Base-by-base conservation (phyloP, 495 filamentous ascomycete genomes). In the Trichocladium uniseriatum region DNA sequence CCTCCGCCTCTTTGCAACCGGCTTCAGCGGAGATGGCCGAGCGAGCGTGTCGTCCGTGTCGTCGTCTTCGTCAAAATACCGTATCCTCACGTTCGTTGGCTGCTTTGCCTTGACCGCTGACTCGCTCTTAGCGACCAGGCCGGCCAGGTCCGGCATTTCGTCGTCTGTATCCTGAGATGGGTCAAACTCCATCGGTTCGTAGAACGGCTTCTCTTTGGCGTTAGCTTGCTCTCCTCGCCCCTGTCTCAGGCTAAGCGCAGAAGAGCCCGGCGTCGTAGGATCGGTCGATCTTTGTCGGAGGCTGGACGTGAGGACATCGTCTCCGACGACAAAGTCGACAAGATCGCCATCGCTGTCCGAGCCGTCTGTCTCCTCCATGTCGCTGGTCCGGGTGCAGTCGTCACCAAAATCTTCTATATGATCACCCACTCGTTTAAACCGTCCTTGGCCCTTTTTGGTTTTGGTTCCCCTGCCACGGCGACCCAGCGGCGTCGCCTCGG, bases 311-410 rank as follows among this genome's bases (percentile, higher is more conserved):
- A 63, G 53, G n/a, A 62, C 52, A 43, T 71, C 60, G 45, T 75
- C 71, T 35, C 52, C 65, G 5, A 75, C 66, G 29, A 76, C 56
- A 39, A 76, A 76, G 21, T 54, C 72, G 3, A 47, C 61, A 1
- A 76, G 56, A 41, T 76, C 73, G 3, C 59, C 61, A 15, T 70
- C 73, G 56, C 58, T 63, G 43, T 76, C 73, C 0, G 68, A 72
- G 18, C 69, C 72, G 29, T 75, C 67, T 6, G 65, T 63, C 10
- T 67, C 56, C 9, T 69, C 64, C 22, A 75, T 49, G 49, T 76
- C 71, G 51, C 68, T 71, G 0, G 71, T 71, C n/a, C 70, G 63
- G 7, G 54, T 65, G 53, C 72, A 76, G 49, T 71, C 69, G 48
- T 76, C 72, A 8, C 72, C 72, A 38, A 66, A 38, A 31, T 76